phyloP scores from a whole-genome alignment of 2,329 filamentous ascomycete species.

The Orbilia blumenaviensis region DNA sequence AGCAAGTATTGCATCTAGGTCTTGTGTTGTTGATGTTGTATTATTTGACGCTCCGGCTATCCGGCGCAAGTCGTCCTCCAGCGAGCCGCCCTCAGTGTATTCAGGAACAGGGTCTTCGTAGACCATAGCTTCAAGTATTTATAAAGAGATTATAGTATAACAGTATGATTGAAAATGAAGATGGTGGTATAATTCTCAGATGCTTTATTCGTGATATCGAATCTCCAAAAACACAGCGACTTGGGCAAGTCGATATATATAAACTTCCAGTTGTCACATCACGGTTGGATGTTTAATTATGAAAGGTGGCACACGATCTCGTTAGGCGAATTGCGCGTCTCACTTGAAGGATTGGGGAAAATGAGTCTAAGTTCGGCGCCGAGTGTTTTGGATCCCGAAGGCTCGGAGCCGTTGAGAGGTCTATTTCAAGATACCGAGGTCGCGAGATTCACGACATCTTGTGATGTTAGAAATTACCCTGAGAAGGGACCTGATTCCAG shows the following conservation, averaged over 20 bases:
- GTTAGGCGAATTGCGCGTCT: slow-evolving; percentile 48
- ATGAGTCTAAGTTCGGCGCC: slow-evolving; percentile 40
- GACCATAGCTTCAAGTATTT: not conserved
- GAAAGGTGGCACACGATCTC: slow-evolving; percentile 16
- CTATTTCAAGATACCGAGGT: slow-evolving; percentile 33
- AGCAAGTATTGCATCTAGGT: not conserved
- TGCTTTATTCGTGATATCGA: slow-evolving; percentile 21
- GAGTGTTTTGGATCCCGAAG: slow-evolving; percentile 8
- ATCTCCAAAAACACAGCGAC: slow-evolving; percentile 2
- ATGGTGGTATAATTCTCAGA: slow-evolving; percentile 3
- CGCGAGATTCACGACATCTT: slow-evolving; percentile 27
- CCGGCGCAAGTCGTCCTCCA: slow-evolving; percentile 43
- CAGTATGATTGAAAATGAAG: not conserved
- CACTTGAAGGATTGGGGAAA: not conserved
- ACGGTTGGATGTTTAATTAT: slow-evolving; percentile 19
- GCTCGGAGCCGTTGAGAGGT: not conserved
- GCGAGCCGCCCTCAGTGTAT: slow-evolving; percentile 41
- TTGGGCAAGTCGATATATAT: slow-evolving; percentile 39
- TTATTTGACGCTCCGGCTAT: slow-evolving; percentile 44
- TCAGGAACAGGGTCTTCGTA: slow-evolving; percentile 37
- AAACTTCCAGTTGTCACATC: not conserved
- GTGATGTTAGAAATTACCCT: slow-evolving; percentile 23
- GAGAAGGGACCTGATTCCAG: not conserved
- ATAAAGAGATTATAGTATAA: not conserved
- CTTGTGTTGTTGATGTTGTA: slow-evolving; percentile 33